phyloP scores from a whole-genome alignment of 2,329 filamentous ascomycete species.

The Aspergillus vadensis region DNA sequence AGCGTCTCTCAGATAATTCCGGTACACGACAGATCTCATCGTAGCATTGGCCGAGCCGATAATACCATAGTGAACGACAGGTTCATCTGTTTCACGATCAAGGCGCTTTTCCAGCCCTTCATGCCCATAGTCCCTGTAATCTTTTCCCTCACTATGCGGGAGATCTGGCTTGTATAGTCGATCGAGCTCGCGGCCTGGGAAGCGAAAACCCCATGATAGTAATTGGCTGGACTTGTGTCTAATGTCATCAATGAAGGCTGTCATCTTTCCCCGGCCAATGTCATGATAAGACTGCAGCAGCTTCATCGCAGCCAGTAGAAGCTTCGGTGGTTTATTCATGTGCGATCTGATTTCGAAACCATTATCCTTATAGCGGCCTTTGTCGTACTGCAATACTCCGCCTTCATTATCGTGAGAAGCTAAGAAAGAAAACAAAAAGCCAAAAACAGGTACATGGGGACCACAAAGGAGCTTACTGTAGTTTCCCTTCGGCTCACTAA shows the following conservation, averaged over 20 bases:
- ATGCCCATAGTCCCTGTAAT: neutral
- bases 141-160: neutral
- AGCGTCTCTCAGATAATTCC: slow-evolving; percentile 17
- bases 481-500: neutral
- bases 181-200: slow-evolving; percentile 1
- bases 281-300: no score
- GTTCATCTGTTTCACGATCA: neutral
- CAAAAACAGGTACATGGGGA: no score
- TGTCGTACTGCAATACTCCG: slow-evolving; percentile 9
- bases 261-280: neutral
- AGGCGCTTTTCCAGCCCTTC: neutral
- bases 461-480: neutral
- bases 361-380: slow-evolving; percentile 1
- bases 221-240: no score
- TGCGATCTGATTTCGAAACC: slow-evolving; percentile 4
- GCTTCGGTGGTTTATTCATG: neutral
- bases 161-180: neutral
- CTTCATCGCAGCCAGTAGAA: slow-evolving; percentile 4
- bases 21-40: slow-evolving; percentile 20
- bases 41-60: slow-evolving; percentile 29
- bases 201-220: neutral
- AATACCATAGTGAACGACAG: slow-evolving; percentile 26
- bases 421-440: no score
- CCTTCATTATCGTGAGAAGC: neutral
- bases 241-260: neutral